Conservation (phyloP, 148 eudicot species). For the Limonium bicolor region DNA sequence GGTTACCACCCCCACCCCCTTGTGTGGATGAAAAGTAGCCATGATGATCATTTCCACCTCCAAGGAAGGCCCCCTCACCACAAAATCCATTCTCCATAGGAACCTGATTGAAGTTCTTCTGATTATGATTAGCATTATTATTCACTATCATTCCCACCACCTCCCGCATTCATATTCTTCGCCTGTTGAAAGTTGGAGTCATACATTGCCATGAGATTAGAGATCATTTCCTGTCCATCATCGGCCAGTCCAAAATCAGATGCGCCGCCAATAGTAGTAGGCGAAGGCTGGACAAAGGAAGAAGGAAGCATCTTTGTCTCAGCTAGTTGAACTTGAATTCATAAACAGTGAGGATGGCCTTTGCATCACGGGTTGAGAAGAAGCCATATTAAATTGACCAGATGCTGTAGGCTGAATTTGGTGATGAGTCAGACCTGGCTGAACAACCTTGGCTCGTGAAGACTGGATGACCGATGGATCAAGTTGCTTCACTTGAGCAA, state of each 20-base stretch:
- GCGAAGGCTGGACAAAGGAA: neutral
- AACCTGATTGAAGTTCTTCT: neutral
- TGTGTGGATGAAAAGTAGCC: no score
- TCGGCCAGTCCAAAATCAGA: conserved; percentile 31
- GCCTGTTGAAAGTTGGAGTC: conserved; percentile 18
- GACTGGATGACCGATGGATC: neutral
- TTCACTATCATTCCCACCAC: neutral
- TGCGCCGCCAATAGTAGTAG: conserved; percentile 5
- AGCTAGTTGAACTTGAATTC: no score
- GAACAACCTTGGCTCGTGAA: conserved; percentile 10
- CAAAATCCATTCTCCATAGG: neutral
- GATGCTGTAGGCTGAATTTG: conserved; percentile 6
- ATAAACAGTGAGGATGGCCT: no score
- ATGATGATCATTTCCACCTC: neutral
- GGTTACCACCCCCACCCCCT: no score
- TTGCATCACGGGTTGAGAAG: no score
- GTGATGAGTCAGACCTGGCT: conserved; percentile 15
- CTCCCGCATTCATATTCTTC: conserved; percentile 2
- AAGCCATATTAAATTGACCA: no score
- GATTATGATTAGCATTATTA: neutral
- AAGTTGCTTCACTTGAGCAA: neutral
- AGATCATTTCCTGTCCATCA: conserved; percentile 45
- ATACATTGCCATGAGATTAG: conserved; percentile 37
- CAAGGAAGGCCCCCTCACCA: neutral
- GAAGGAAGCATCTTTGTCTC: conserved; percentile 2